Conservation (phyloP, 2,329 filamentous ascomycete species). For the Fusarium odoratissimum region DNA sequence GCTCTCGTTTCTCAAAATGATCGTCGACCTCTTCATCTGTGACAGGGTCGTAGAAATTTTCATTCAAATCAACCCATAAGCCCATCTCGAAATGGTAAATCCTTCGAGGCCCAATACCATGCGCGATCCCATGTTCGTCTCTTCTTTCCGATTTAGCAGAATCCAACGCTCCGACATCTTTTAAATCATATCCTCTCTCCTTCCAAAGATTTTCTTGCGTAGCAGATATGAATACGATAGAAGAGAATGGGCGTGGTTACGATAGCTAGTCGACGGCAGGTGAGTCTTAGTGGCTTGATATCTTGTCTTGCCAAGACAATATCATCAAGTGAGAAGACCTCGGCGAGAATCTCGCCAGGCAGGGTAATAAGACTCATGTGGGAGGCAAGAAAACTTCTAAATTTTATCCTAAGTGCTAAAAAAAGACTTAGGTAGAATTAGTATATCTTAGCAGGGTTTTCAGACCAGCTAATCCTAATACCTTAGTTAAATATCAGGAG, state of each 20-base stretch:
- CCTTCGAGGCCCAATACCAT: not conserved
- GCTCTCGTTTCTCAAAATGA: not conserved
- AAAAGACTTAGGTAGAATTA: not conserved
- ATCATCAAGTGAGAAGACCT: not conserved
- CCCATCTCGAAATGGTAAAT: not conserved
- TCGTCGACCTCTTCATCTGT: constrained; percentile 2
- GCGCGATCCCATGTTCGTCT: not conserved
- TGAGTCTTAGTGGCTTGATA: constrained; percentile 7
- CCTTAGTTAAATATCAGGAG: no score
- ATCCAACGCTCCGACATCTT: not conserved
- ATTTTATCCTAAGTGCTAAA: fast-evolving
- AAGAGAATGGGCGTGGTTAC: not conserved
- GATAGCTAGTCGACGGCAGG: not conserved
- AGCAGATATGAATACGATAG: not conserved
- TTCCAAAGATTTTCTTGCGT: constrained; percentile 3
- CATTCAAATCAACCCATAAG: constrained; percentile 1
- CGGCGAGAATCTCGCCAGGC: not conserved
- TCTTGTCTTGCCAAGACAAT: not conserved
- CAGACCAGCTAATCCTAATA: no score
- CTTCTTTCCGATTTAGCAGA: not conserved
- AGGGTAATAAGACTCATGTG: not conserved
- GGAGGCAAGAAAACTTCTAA: not conserved
- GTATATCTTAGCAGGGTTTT: not conserved
- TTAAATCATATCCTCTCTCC: not conserved
- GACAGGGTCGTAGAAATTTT: not conserved